Evolutionary conservation across 2,329 filamentous ascomycete species (phyloP).

Genomic region (Trichoderma harzianum): DNA sequence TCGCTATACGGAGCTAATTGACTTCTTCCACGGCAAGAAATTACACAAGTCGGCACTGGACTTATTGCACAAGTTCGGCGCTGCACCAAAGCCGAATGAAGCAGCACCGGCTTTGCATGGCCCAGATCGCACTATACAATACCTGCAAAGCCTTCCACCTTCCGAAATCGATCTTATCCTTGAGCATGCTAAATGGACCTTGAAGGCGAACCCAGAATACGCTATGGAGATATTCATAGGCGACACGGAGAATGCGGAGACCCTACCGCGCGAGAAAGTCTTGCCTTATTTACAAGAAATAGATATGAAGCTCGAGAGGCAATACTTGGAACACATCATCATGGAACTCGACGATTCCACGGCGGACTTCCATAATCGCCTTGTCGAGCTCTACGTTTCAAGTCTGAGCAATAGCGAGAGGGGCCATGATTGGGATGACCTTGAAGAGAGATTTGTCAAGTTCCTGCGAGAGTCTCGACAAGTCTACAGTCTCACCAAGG

Average conservation of each 20-base stretch:
- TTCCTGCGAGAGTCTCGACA: slow-evolving; percentile 75
- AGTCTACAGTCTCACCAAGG: slow-evolving; percentile 72
- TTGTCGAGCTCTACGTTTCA: slow-evolving; percentile 68
- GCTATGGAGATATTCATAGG: slow-evolving; percentile 93
- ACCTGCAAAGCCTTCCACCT: slow-evolving; percentile 83
- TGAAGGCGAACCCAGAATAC: slow-evolving; percentile 66
- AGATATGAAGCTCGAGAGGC: slow-evolving; percentile 67
- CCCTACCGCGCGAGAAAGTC: slow-evolving; percentile 72
- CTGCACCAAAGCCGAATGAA: slow-evolving; percentile 49
- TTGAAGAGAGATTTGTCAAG: slow-evolving; percentile 64
- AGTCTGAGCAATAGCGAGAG: slow-evolving; percentile 47
- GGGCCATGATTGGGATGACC: slow-evolving; percentile 51
- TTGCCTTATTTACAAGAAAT: slow-evolving; percentile 69
- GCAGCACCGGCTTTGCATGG: slow-evolving; percentile 64
- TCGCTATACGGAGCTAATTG: slow-evolving; percentile 90
- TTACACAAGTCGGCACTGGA: slow-evolving; percentile 84
- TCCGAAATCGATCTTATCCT: slow-evolving; percentile 88
- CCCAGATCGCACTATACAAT: slow-evolving; percentile 78
- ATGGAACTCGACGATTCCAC: slow-evolving; percentile 79
- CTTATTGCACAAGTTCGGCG: slow-evolving; percentile 77
- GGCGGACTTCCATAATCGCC: slow-evolving; percentile 80
- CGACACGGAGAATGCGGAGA: slow-evolving; percentile 93
- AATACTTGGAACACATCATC: slow-evolving; percentile 88
- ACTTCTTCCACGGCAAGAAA: slow-evolving; percentile 94
- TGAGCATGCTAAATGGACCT: slow-evolving; percentile 86